Evolutionary conservation across 345 rosid genomes (phyloP), one percentile per base, ranked within the genome.

Genomic region (Erucastrum elatum): DNA sequence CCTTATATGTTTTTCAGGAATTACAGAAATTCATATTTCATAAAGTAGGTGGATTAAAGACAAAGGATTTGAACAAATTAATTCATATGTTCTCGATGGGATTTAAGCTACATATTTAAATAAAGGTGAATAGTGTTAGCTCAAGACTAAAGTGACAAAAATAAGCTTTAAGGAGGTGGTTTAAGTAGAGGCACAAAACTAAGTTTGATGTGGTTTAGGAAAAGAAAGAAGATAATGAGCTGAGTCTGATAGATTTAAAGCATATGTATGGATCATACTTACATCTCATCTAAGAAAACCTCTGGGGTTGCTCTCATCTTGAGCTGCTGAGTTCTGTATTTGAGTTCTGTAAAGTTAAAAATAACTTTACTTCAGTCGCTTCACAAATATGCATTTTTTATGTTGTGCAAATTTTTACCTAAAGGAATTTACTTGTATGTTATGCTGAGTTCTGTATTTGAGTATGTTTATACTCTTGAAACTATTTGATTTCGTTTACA

Each of bases 121-220:
- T 27, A 6, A 15, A 51, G 56, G 64, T 53, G 21, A 21, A 62
- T 70, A 53, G 34, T 78, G 64, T 66, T 46, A n/a, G 68, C 9
- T 27, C 37, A 13, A 58, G 82, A n/a, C 46, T 51, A 46, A 66
- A 25, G 13, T 65, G 1, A 31, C 2, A 29, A 29, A 21, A 0
- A 0, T 21, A 71, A 66, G 68, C 62, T 72, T 66, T 72, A 78
- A 13, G 46, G 76, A 11, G 68, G 30, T 60, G 44, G 17, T 5
- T 21, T 55, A 62, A 49, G 41, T 76, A 17, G n/a, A 58, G 15
- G 35, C 64, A 30, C 16, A 6, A 61, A 62, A 8, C 10, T 12
- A 53, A 31, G 49, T 64, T 58, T 34, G 7, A 13, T 16, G 66
- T 59, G 56, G 2, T 56, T 27, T 68, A 61, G 64, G 46, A 26